Conservation (phyloP, 192 early-diverging fungal genomes). For the Pilobolus umbonatus region DNA sequence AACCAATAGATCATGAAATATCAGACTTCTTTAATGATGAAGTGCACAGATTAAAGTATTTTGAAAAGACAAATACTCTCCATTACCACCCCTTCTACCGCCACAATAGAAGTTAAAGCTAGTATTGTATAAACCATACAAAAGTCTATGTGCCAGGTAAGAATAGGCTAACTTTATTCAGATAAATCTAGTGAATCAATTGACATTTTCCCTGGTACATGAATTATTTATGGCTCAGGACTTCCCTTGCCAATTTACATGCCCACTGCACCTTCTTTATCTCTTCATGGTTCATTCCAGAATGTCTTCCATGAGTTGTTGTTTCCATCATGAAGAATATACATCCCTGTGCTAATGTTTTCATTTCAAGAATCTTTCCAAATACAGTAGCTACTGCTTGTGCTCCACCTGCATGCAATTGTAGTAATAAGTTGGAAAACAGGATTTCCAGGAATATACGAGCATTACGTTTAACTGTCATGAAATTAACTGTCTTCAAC, state of each 20-base stretch:
- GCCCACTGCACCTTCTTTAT: slow-evolving; percentile 60
- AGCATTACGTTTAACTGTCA: slow-evolving; percentile 54
- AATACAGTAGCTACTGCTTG: slow-evolving; percentile 54
- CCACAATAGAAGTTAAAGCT: too few relatives aligned
- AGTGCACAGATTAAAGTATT: too few relatives aligned
- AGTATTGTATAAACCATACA: too few relatives aligned
- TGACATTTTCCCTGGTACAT: too few relatives aligned
- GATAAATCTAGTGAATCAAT: too few relatives aligned
- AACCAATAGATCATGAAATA: too few relatives aligned
- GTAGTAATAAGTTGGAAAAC: slow-evolving; percentile 65
- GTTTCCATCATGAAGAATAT: slow-evolving; percentile 80
- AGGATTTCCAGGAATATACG: slow-evolving; percentile 68
- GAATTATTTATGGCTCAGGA: slow-evolving; percentile 24
- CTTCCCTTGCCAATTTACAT: slow-evolving; percentile 62
- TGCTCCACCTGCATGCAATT: slow-evolving; percentile 50
- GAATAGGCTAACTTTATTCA: background rate
- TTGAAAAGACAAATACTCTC: too few relatives aligned
- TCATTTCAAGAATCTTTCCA: slow-evolving; percentile 49
- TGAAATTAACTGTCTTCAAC: slow-evolving; percentile 73
- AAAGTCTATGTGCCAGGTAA: background rate
- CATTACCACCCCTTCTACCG: too few relatives aligned
- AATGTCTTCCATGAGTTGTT: slow-evolving; percentile 56
- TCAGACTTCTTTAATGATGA: too few relatives aligned
- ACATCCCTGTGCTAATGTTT: slow-evolving; percentile 76
- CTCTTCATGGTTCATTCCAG: slow-evolving; percentile 56